These are phyloP conservation scores for Eucommia ulmoides DNA, from an alignment of 257 asterid species.

Conservation along the genomic window DNA sequence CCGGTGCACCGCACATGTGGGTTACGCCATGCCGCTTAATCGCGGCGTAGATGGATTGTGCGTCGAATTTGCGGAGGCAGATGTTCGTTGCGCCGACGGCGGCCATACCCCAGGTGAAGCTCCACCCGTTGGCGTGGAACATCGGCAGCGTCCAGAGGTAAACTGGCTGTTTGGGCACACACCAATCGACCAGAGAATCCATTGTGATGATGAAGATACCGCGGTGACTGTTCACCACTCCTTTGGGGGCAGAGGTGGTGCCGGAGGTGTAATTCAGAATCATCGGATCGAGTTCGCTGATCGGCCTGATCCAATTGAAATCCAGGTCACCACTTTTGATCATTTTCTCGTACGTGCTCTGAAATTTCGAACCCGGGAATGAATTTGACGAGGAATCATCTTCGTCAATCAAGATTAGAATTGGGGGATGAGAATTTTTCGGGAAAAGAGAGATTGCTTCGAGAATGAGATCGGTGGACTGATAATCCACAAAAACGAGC, in stretches of 20 bases:
- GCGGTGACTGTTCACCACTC: constrained; percentile 68
- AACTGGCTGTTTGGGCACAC: constrained; percentile 50
- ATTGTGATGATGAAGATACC: constrained; percentile 34
- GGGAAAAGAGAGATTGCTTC: constrained; percentile 53
- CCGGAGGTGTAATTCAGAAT: constrained; percentile 71
- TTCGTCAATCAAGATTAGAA: constrained; percentile 30
- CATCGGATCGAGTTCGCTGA: constrained; percentile 44
- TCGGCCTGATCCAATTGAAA: constrained; percentile 56
- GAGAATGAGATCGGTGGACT: constrained; percentile 23
- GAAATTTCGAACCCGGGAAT: not conserved
- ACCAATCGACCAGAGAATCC: constrained; percentile 57
- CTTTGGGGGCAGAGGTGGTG: constrained; percentile 75
- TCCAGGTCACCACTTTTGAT: constrained; percentile 27
- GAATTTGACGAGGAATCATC: not conserved
- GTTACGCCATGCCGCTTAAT: constrained; percentile 38
- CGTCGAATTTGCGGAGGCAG: constrained; percentile 61
- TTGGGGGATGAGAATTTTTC: constrained; percentile 17
- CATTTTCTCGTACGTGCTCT: constrained; percentile 26
- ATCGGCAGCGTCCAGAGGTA: constrained; percentile 84
- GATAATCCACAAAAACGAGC: constrained; percentile 46
- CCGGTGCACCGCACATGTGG: constrained; percentile 88
- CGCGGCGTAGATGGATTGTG: constrained; percentile 23
- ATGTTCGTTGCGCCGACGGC: constrained; percentile 56
- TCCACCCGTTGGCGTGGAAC: constrained; percentile 92
- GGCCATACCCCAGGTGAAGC: constrained; percentile 81